Conservation (phyloP, 176 grass and related monocot genomes). For the Juncus inflexus region DNA sequence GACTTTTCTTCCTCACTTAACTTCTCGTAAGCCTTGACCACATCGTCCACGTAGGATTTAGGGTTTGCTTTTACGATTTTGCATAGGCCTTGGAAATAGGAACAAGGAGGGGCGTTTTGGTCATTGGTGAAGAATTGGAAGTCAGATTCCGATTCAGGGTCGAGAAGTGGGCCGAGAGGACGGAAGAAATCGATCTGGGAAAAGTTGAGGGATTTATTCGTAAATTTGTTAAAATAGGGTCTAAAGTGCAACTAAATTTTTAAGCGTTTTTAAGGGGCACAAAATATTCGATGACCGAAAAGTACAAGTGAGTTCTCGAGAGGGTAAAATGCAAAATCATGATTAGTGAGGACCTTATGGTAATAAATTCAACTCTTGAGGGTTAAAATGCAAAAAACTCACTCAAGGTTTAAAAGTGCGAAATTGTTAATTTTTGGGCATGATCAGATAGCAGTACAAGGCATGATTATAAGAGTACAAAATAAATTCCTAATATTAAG, state of each 20-base stretch:
- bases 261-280: no score
- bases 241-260: background rate
- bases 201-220: background rate
- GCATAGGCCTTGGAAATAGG: constrained; percentile 81
- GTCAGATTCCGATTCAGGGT: constrained; percentile 49
- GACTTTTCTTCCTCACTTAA: constrained; percentile 51
- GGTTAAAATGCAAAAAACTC: constrained; percentile 5
- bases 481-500: background rate
- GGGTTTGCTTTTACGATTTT: constrained; percentile 67
- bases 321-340: no score
- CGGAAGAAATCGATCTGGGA: constrained; percentile 19
- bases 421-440: background rate
- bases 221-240: background rate
- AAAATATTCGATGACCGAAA: no score
- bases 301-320: no score
- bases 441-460: background rate
- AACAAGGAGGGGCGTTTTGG: constrained; percentile 36
- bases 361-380: background rate
- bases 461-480: background rate
- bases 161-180: constrained; percentile 60
- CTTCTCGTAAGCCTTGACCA: constrained; percentile 81
- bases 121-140: constrained; percentile 61
- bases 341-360: no score
- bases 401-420: constrained; percentile 60
- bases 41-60: constrained; percentile 91